Evolutionary conservation across 805 yeast species (phyloP), one percentile per base, ranked within the genome.

Genomic region (Blastobotrys americana): DNA sequence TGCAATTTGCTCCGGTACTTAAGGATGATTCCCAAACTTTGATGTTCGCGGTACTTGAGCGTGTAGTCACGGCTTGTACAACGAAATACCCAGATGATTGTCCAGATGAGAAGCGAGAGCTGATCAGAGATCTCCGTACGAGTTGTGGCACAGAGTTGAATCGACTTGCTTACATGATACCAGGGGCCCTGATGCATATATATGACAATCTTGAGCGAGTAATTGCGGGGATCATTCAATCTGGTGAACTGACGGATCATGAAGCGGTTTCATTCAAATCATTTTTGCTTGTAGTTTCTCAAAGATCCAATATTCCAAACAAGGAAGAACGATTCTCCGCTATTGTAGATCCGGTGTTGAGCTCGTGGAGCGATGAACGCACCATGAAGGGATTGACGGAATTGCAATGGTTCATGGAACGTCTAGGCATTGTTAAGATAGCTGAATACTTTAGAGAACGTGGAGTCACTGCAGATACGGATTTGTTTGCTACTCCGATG

Each of bases 371-470:
- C 0, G 88, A 89, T 38, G 90, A 88, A 17, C 80, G 78, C 8
- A 90, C 97, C 0, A 88, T 86, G 50, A 87, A 87, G 58, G 97
- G 97, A 0, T 68, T 93, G 22, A 70, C 81, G 57, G 95, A 90
- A 58, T 71, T 94, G 37, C 96, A 87, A 49, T 93, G 97, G 97
- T 93, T 93, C 55, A 90, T 93, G 97, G 97, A 89, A 64, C 75
- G 97, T 55, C 74, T 94, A 42, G 98, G 98, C 2, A 86, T 93
- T 44, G 97, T 88, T 2, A 80, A 80, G 59, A 94, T 93, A 57
- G 95, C 97, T 0, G 83, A 83, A 47, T 93, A 93, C 59, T 93
- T 94, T 64, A 80, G 82, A 49, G 74, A 77, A 5, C 71, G 97
- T 53, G 84, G 85, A 3, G 89, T 94, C 25, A 75, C 84, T 1